Evolutionary conservation across 768 basidiomycete species (phyloP).

Genomic region (Neoboletus brunneissimus): DNA sequence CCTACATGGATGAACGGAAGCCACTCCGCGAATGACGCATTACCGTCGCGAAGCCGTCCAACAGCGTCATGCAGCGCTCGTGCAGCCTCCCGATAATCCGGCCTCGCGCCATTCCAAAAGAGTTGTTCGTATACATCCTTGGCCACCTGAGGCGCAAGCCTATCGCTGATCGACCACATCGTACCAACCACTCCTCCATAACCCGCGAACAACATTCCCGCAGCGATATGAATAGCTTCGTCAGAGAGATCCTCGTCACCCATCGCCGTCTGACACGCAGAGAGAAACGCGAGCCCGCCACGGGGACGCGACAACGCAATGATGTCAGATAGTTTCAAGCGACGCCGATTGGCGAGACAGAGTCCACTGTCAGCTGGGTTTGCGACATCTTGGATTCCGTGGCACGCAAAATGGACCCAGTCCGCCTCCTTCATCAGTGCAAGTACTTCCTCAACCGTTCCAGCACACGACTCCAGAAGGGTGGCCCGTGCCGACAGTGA

Average conservation of each 20-base stretch:
- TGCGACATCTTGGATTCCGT: background rate
- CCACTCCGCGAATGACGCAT: background rate
- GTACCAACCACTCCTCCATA: conserved; percentile 39
- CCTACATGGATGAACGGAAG: background rate
- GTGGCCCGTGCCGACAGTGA: background rate
- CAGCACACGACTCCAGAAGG: background rate
- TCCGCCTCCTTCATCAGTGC: background rate
- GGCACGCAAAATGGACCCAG: background rate
- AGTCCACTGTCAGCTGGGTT: conserved; percentile 24
- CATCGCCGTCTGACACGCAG: conserved; percentile 46
- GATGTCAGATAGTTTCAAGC: conserved; percentile 4
- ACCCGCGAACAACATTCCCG: conserved; percentile 37
- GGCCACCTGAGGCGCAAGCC: conserved; percentile 34
- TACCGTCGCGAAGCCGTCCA: background rate
- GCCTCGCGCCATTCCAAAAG: background rate
- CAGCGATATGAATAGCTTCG: conserved; percentile 43
- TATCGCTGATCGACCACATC: conserved; percentile 43
- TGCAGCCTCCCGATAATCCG: conserved; percentile 1
- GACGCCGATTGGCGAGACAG: background rate
- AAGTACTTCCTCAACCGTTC: background rate
- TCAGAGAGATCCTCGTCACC: conserved; percentile 34
- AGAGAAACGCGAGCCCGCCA: conserved; percentile 41
- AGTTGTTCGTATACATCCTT: conserved; percentile 30
- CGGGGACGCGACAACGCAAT: conserved; percentile 11
- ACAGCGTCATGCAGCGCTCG: conserved; percentile 5